These are phyloP conservation scores for Cryoendolithus antarcticus DNA, from an alignment of 2,329 filamentous ascomycete genomes.

Conservation along the genomic window DNA sequence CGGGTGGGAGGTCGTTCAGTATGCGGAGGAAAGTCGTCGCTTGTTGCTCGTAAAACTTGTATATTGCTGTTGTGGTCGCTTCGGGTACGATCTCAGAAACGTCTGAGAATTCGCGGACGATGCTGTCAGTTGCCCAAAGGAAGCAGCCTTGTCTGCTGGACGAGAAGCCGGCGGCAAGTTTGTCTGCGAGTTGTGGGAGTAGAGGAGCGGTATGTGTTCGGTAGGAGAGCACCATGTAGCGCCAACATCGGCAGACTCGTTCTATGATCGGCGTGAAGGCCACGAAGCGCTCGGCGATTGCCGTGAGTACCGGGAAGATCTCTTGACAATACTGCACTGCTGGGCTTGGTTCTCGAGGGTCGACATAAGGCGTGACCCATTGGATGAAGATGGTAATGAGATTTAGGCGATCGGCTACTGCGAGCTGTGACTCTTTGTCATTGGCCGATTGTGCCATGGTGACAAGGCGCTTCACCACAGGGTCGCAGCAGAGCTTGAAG, in stretches of 20 bases:
- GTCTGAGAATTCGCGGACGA: slow-evolving; percentile 89
- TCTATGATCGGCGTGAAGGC: slow-evolving; percentile 81
- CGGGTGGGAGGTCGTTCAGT: slow-evolving; percentile 68
- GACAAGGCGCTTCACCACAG: slow-evolving; percentile 76
- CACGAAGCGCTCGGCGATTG: slow-evolving; percentile 78
- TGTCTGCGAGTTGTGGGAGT: slow-evolving; percentile 73
- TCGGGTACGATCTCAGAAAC: slow-evolving; percentile 74
- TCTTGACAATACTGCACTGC: slow-evolving; percentile 95
- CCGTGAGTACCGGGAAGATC: slow-evolving; percentile 75
- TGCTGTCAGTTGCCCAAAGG: slow-evolving; percentile 94
- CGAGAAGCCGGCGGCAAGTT: slow-evolving; percentile 74
- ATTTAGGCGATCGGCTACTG: slow-evolving; percentile 86
- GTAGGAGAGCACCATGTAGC: slow-evolving; percentile 94
- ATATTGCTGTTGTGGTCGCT: slow-evolving; percentile 75
- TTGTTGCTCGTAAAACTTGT: slow-evolving; percentile 88
- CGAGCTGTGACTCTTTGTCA: slow-evolving; percentile 70
- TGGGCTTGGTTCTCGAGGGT: slow-evolving; percentile 63
- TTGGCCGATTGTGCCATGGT: slow-evolving; percentile 72
- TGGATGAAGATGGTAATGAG: slow-evolving; percentile 86
- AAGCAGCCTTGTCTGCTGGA: slow-evolving; percentile 87
- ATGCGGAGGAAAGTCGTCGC: slow-evolving; percentile 79
- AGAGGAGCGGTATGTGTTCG: slow-evolving; percentile 78
- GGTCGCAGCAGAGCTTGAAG: slow-evolving; percentile 86
- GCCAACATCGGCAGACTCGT: slow-evolving; percentile 86
- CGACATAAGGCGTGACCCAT: slow-evolving; percentile 60